Evolutionary conservation across 2,329 filamentous ascomycete species (phyloP).

Genomic region (Purpureocillium lavendulum): DNA sequence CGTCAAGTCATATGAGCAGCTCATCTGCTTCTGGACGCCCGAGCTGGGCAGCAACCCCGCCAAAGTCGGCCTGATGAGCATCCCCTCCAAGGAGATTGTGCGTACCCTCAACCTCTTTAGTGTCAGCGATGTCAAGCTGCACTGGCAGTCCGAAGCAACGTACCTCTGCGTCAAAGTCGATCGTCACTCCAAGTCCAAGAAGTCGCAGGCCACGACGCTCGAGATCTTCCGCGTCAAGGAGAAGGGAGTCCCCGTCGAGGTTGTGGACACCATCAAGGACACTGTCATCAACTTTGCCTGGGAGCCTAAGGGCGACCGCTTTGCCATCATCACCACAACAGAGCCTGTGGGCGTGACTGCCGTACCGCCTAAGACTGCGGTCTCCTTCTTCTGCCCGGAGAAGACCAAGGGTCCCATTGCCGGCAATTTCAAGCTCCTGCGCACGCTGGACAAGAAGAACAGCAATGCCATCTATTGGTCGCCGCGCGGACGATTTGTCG

Average conservation of each 20-base stretch:
- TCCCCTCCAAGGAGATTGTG: slow-evolving; percentile 90
- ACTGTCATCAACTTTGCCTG: slow-evolving; percentile 99
- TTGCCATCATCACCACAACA: slow-evolving; percentile 91
- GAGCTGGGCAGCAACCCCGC: slow-evolving; percentile 97
- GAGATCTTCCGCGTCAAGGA: slow-evolving; percentile 97
- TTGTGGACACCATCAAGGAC: slow-evolving; percentile 95
- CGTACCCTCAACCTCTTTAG: slow-evolving; percentile 96
- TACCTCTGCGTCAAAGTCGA: slow-evolving; percentile 99
- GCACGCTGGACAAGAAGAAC: slow-evolving; percentile 97
- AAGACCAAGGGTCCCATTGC: slow-evolving; percentile 74
- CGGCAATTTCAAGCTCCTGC: slow-evolving; percentile 94
- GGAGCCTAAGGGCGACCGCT: slow-evolving; percentile 96
- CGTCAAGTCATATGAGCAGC: slow-evolving; percentile 86
- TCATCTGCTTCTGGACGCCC: slow-evolving; percentile 98
- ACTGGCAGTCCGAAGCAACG: slow-evolving; percentile 93
- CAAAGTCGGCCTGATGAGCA: slow-evolving; percentile 92
- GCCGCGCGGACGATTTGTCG: slow-evolving; percentile 87
- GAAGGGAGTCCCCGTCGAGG: slow-evolving; percentile 96
- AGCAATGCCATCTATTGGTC: slow-evolving; percentile 99
- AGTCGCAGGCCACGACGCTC: slow-evolving; percentile 90
- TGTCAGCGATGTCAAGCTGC: slow-evolving; percentile 92
- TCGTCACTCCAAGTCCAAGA: slow-evolving; percentile 97
- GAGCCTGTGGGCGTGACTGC: slow-evolving; percentile 72
- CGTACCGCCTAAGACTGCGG: slow-evolving; percentile 86
- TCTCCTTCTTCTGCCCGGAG: slow-evolving; percentile 94